Evolutionary conservation across 768 basidiomycete genomes (phyloP), one percentile per base, ranked within the genome.

Genomic region (Mycena latifolia): DNA sequence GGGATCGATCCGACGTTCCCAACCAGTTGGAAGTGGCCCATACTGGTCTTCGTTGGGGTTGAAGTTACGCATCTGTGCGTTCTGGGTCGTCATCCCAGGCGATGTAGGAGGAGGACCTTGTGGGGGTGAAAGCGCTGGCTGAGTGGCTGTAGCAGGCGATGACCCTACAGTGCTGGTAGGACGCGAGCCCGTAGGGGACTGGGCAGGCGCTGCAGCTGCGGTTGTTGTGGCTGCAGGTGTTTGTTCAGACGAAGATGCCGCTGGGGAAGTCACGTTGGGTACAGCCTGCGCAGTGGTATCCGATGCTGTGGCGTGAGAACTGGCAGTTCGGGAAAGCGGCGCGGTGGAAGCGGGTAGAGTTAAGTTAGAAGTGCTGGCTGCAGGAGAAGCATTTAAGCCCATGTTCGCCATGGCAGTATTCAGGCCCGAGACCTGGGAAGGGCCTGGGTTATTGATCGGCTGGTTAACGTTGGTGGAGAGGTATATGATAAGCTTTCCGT

Each of bases 1-100:
- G 33, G 98, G 96, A 79, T 99, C 98, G 60, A 96, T 94, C 48
- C 98, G 93, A 65, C 98, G 88, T 78, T 99, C 98, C 98, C 98
- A 99, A 3, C 96, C 95, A 28, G 84, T 78, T 3, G 98, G 97
- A 25, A 99, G 82, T 31, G 94, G 88, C 5, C 98, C 98, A 69
- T 89, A 93, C 72, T 98, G 96, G 79, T 99, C 98, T 50, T 95
- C 93, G 66, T 91, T 92, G 18, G 98, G 94, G 75, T 97, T 96
- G 82, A 98, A 98, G 75, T 95, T 96, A 72, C 90, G 89, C 75
- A 87, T 86, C 70, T 86, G 86, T 12, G 83, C 77, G 71, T 77
- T 83, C 69, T 86, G 86, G 22, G 86, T 77, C 17, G 83, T 76
- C 20, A 81, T 74, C 4, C 80, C 82, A 5, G 86, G 73, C 11